Evolutionary conservation across 805 yeast species (phyloP).

Genomic region (Ogataea philodendri): DNA sequence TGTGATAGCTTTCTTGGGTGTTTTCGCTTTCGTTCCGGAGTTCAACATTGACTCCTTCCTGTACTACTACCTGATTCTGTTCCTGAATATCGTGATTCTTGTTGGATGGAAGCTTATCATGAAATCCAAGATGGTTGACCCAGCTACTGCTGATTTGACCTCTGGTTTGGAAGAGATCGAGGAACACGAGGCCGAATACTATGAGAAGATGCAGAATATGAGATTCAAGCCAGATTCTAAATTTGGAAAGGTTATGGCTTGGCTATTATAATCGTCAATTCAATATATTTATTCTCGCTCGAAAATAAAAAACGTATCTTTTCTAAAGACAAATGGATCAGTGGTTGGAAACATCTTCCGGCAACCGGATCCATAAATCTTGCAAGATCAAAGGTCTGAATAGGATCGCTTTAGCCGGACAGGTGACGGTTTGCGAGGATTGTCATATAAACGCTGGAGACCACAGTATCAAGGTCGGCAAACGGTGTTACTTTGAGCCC

Average conservation of each 20-base stretch:
- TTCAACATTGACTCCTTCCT: slow-evolving; percentile 42
- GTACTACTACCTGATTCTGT: slow-evolving; percentile 43
- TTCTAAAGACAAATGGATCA: slow-evolving; percentile 10
- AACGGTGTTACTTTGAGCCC: slow-evolving; percentile 40
- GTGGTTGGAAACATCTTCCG: slow-evolving; percentile 51
- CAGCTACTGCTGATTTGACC: slow-evolving; percentile 45
- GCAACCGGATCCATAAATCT: slow-evolving; percentile 46
- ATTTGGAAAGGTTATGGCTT: slow-evolving; percentile 5
- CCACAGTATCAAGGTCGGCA: slow-evolving; percentile 41
- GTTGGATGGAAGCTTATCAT: slow-evolving; percentile 38
- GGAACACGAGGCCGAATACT: slow-evolving; percentile 43
- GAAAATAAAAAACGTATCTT: too few species aligned
- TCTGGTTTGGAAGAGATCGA: slow-evolving; percentile 48
- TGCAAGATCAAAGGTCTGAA: slow-evolving; percentile 45
- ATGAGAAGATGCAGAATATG: slow-evolving; percentile 11
- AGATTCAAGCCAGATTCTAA: slow-evolving; percentile 2
- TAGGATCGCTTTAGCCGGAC: slow-evolving; percentile 45
- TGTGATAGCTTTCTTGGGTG: slow-evolving; percentile 39
- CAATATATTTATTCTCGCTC: too few species aligned
- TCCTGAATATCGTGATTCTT: slow-evolving; percentile 38
- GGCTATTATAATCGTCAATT: slow-evolving; percentile 15
- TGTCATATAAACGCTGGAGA: slow-evolving; percentile 24
- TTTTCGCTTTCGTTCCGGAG: slow-evolving; percentile 39
- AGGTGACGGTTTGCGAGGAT: slow-evolving; percentile 41
- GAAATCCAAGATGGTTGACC: slow-evolving; percentile 39